Percentiles rank a stretch among this genome's conserved stretches.
Conservation (phyloP, 2,329 filamentous ascomycete genomes). For the Orbilia oligospora region DNA sequence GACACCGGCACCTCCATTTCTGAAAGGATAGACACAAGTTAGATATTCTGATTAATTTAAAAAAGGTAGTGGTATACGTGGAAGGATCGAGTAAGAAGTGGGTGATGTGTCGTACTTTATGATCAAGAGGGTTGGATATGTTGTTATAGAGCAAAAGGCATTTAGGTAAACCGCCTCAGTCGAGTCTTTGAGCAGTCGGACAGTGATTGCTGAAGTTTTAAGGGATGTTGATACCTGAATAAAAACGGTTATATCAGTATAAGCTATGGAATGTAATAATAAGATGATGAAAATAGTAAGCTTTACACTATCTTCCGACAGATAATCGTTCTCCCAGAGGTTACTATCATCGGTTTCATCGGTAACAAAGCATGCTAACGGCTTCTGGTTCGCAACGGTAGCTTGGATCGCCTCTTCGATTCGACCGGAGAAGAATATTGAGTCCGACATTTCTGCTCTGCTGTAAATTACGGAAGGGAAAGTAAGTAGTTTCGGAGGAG, state of each 20-base stretch:
- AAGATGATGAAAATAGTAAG: not conserved
- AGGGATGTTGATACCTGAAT: slow-evolving; percentile 31
- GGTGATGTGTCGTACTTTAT: slow-evolving; percentile 42
- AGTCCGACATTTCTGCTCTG: slow-evolving; percentile 42
- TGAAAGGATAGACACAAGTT: not conserved
- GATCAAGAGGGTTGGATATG: slow-evolving; percentile 50
- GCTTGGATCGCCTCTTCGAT: slow-evolving; percentile 53
- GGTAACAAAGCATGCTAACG: slow-evolving; percentile 51
- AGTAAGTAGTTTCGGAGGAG: not conserved
- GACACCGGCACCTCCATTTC: slow-evolving; percentile 54
- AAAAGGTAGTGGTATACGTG: not conserved
- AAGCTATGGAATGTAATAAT: too few species aligned
- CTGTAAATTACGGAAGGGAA: not conserved
- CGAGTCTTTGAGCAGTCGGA: slow-evolving; percentile 46
- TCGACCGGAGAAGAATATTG: slow-evolving; percentile 55
- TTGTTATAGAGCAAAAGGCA: slow-evolving; percentile 45
- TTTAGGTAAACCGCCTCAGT: slow-evolving; percentile 51
- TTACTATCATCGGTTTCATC: slow-evolving; percentile 51
- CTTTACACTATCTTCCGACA: slow-evolving; percentile 35
- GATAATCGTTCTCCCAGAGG: slow-evolving; percentile 48
- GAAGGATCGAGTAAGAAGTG: too few species aligned
- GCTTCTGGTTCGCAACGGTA: slow-evolving; percentile 38
- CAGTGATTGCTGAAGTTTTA: slow-evolving; percentile 33
- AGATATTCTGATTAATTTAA: not conserved
- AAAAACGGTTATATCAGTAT: not conserved